Conservation (phyloP, 2,329 filamentous ascomycete species). For the Coniochaeta hoffmannii region DNA sequence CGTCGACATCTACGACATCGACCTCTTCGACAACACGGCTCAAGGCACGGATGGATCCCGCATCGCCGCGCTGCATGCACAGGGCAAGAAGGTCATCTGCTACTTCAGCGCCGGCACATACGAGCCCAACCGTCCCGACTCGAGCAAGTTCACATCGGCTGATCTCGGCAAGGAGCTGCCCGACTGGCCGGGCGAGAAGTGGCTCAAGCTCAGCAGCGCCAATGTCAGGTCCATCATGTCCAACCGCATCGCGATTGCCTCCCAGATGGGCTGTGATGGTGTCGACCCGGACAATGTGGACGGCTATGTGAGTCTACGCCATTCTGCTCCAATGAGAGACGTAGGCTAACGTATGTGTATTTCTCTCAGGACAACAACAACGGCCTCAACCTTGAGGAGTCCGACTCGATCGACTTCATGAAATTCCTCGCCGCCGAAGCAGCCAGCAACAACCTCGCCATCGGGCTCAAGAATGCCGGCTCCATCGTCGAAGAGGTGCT, state of each 20-base stretch:
- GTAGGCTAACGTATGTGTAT: no score
- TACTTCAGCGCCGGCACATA: conserved; percentile 69
- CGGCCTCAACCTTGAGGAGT: conserved; percentile 49
- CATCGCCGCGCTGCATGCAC: conserved; percentile 37
- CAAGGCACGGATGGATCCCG: conserved; percentile 28
- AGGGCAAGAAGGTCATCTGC: conserved; percentile 59
- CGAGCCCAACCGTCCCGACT: conserved; percentile 56
- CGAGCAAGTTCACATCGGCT: conserved; percentile 40
- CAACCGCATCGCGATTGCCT: conserved; percentile 49
- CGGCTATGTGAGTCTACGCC: conserved; percentile 37
- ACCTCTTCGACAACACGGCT: conserved; percentile 45
- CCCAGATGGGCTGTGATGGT: conserved; percentile 56
- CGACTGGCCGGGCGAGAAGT: conserved; percentile 61
- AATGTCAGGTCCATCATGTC: conserved; percentile 60
- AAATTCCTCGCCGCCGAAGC: conserved; percentile 51
- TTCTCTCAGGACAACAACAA: conserved; percentile 55
- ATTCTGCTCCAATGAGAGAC: no score
- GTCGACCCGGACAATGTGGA: conserved; percentile 68
- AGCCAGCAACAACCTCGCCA: conserved; percentile 44
- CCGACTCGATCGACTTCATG: conserved; percentile 51
- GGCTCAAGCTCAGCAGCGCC: conserved; percentile 51
- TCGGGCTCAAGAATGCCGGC: conserved; percentile 63
- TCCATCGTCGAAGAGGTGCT: conserved; percentile 45
- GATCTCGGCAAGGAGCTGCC: conserved; percentile 53
- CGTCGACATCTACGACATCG: conserved; percentile 53